Conservation (phyloP, 768 basidiomycete genomes). For the Leucosporidium scottii region DNA sequence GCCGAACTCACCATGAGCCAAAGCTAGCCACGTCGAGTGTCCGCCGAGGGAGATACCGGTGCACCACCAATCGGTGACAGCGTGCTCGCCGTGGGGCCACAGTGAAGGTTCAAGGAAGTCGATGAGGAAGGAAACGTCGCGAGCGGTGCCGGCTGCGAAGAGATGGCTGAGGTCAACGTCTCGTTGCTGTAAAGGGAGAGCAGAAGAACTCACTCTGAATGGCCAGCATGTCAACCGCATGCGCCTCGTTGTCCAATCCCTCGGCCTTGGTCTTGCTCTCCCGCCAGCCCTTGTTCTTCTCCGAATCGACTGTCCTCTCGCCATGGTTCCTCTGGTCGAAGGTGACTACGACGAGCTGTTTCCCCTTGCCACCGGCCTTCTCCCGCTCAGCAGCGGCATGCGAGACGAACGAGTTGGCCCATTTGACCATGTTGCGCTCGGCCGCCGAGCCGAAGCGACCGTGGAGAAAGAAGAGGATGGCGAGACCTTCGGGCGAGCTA, state of each 20-base stretch:
- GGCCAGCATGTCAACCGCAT: constrained; percentile 50
- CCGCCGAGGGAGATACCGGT: constrained; percentile 76
- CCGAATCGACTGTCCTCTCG: constrained; percentile 42
- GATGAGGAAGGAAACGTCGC: constrained; percentile 71
- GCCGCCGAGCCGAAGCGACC: constrained; percentile 46
- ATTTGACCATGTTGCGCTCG: constrained; percentile 35
- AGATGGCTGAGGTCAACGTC: background rate
- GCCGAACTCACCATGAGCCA: constrained; percentile 48
- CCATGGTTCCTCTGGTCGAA: constrained; percentile 56
- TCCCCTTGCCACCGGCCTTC: constrained; percentile 3
- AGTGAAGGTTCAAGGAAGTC: constrained; percentile 69
- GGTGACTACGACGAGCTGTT: constrained; percentile 49
- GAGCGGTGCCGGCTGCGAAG: constrained; percentile 55
- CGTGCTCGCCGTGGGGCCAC: constrained; percentile 59
- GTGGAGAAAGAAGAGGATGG: constrained; percentile 50
- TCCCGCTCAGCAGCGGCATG: constrained; percentile 29
- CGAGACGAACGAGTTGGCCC: constrained; percentile 43
- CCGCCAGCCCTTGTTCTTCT: constrained; percentile 46
- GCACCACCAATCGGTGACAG: constrained; percentile 61
- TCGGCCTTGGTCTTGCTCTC: constrained; percentile 38
- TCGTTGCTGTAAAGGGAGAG: background rate
- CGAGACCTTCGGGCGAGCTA: constrained; percentile 20
- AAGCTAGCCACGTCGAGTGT: constrained; percentile 69
- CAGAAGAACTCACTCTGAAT: constrained; percentile 45
- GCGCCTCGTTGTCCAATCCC: constrained; percentile 32